Evolutionary conservation across 2,329 filamentous ascomycete genomes (phyloP), one percentile per base, ranked within the genome.

Genomic region (Amauroascus niger): DNA sequence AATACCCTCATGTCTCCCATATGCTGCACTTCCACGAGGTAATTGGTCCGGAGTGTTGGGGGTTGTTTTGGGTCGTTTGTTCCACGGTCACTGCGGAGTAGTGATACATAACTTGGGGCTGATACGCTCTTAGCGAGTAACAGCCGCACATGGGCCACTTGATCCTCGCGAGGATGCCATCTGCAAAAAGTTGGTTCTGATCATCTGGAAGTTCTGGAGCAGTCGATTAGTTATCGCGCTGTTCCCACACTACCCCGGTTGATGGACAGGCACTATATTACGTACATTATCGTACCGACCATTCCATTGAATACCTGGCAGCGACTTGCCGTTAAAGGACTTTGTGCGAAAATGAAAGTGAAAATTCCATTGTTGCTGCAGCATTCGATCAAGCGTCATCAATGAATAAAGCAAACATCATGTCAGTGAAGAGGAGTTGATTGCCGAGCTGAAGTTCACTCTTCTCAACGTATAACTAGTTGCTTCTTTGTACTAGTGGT

Each of bases 231-330:
- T 47, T 47, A 47, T 47, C 45, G 30, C 35, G 45, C 13, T 14
- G 45, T 47, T 47, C 45, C n/a, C 45, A 47, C 45, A 35, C 24
- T 44, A 47, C 45, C 45, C 45, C 30, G 30, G 45, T n/a, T 26
- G 30, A 35, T 35, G 28, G 5, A 41, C 7, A 35, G 18, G 30
- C 45, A 47, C 20, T n/a, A n/a, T n/a, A 28, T 49, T 49, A 49
- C 46, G 46, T 49, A 49, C 3, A 6, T 16, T 2, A 14, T 9
- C 3, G 16, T 18, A 35, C 45, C 45, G 30, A 14, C 9, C 1
- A 3, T 41, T 41, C 39, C 39, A 13, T 41, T 2, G 39, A 7
- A 11, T 11, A 24, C n/a, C 18, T 24, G 16, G 39, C 33, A n/a
- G 33, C 14, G 14, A 35, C 14, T 35, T 30, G 26, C 26, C 26